Percentiles rank a stretch among this genome's conserved stretches.
phyloP scores from a whole-genome alignment of 495 filamentous ascomycete genomes.

The Podospora australis region DNA sequence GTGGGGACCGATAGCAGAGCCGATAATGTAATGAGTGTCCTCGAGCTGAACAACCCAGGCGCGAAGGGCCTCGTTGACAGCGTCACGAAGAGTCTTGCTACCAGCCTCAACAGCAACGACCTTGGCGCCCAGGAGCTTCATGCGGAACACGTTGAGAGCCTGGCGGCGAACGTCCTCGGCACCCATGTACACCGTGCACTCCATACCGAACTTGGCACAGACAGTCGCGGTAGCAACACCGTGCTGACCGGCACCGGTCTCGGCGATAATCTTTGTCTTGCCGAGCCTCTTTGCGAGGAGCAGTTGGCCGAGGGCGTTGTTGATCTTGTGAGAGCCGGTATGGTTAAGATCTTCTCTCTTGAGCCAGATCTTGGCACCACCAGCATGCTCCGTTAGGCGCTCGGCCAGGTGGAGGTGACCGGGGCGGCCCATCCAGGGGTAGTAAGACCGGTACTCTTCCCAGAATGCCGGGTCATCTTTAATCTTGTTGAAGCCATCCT shows the following conservation, averaged over 20 bases:
- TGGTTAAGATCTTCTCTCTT: slow-evolving; percentile 94
- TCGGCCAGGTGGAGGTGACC: slow-evolving; percentile 85
- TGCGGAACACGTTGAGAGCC: slow-evolving; percentile 92
- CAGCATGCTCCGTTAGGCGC: slow-evolving; percentile 78
- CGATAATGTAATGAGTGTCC: slow-evolving; percentile 95
- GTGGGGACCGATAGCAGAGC: slow-evolving; percentile 89
- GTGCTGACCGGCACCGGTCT: slow-evolving; percentile 95
- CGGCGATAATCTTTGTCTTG: slow-evolving; percentile 91
- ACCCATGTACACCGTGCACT: slow-evolving; percentile 94
- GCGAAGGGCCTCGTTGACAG: slow-evolving; percentile 88
- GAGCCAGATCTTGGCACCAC: slow-evolving; percentile 90
- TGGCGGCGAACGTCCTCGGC: slow-evolving; percentile 90
- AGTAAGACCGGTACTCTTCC: slow-evolving; percentile 95
- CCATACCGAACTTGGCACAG: slow-evolving; percentile 95
- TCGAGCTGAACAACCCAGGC: slow-evolving; percentile 80
- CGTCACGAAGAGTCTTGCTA: slow-evolving; percentile 79
- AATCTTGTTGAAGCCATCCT: slow-evolving; percentile 81
- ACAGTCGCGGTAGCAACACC: slow-evolving; percentile 93
- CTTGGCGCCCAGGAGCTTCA: slow-evolving; percentile 86
- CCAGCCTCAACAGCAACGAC: slow-evolving; percentile 86
- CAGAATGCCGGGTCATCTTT: slow-evolving; percentile 86
- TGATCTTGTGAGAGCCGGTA: slow-evolving; percentile 88
- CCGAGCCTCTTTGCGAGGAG: slow-evolving; percentile 74
- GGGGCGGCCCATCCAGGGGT: slow-evolving; percentile 94
- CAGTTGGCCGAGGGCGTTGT: slow-evolving; percentile 88